Percentiles rank a stretch among this genome's conserved stretches.
Evolutionary conservation across 257 asterid genomes (phyloP).

Genomic region (Fraxinus quadrangulata): DNA sequence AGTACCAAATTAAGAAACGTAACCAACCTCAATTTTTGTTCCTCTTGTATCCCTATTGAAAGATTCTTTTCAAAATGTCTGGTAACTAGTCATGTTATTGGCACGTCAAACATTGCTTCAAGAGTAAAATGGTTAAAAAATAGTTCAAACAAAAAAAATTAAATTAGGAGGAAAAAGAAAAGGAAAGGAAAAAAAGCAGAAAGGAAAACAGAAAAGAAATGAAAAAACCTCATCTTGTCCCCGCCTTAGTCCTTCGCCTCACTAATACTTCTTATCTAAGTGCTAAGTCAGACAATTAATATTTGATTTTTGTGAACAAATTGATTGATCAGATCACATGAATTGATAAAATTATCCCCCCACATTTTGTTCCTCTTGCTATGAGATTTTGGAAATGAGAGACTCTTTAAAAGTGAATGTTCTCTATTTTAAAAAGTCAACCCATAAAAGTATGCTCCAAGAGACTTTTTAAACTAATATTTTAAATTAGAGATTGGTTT

Average conservation of each 20-base stretch:
- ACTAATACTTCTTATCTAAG: neutral
- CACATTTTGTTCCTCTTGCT: neutral
- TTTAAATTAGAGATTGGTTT: no score
- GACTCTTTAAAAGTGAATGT: no score
- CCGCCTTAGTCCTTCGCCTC: neutral
- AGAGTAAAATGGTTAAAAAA: neutral
- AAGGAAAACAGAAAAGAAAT: neutral
- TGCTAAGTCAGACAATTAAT: neutral
- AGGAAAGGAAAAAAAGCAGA: neutral
- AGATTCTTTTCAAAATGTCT: neutral
- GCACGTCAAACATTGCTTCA: neutral
- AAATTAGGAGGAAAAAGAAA: neutral
- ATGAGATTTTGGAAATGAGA: neutral
- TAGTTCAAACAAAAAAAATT: neutral
- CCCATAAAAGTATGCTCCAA: no score
- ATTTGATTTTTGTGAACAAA: neutral
- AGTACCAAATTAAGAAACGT: no score
- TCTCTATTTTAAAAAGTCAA: no score
- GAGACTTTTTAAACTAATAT: no score
- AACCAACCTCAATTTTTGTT: no score
- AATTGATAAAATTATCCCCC: neutral
- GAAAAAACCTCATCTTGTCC: neutral
- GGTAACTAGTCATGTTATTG: neutral
- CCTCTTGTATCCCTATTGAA: neutral
- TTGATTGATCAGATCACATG: neutral